Conservation (phyloP, 2,329 filamentous ascomycete species). For the Ophiostoma perfectum region DNA sequence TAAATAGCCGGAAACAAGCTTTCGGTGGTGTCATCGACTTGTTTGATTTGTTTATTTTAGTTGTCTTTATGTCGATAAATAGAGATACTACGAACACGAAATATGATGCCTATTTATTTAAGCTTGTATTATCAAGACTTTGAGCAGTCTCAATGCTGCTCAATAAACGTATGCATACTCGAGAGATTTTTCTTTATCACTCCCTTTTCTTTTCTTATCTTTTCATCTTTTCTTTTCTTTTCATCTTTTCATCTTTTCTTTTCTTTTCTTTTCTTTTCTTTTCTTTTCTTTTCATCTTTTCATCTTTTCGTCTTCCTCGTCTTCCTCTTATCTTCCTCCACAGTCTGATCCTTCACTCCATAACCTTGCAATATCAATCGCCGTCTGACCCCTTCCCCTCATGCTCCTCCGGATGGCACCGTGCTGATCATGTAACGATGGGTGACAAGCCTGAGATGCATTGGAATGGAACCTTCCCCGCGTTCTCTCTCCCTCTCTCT, state of each 20-base stretch:
- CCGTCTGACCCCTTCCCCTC: not conserved
- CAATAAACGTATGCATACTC: no score
- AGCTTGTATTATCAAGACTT: no score
- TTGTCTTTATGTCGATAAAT: not conserved
- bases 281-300: not conserved
- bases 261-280: not conserved
- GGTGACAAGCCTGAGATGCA: not conserved
- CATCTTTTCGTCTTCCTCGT: not conserved
- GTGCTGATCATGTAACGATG: constrained; percentile 2
- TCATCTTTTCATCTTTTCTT: not conserved
- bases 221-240: not conserved
- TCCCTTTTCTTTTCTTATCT: not conserved
- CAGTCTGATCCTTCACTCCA: not conserved
- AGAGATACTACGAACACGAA: no score
- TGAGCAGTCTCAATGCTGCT: no score
- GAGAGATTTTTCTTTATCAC: not conserved
- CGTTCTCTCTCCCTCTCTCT: not conserved
- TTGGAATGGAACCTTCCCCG: not conserved
- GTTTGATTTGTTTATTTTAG: no score
- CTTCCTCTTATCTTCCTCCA: not conserved
- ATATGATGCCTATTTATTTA: no score
- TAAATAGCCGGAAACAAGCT: not conserved
- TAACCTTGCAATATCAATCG: not conserved
- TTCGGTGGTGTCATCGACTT: not conserved
- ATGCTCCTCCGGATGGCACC: not conserved